Conservation (phyloP, 2,329 filamentous ascomycete species). For the Hypocreales sp. region DNA sequence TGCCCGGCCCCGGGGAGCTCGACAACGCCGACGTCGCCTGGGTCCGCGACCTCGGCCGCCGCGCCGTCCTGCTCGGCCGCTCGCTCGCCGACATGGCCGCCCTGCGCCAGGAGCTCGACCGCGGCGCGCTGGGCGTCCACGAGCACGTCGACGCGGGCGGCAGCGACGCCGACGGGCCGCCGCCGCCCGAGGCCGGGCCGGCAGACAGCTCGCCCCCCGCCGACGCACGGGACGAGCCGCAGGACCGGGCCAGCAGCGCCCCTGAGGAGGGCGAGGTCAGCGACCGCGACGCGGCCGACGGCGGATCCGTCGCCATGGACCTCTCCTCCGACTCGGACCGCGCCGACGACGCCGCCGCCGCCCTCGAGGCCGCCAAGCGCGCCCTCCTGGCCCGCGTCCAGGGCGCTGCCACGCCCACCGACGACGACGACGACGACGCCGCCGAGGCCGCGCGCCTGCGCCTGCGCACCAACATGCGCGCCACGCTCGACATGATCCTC, state of each 20-base stretch:
- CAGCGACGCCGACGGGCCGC: neutral
- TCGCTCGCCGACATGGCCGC: constrained; percentile 37
- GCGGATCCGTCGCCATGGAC: constrained; percentile 27
- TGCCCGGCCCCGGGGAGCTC: constrained; percentile 61
- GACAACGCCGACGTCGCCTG: constrained; percentile 60
- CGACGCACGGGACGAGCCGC: constrained; percentile 1
- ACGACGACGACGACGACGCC: constrained; percentile 11
- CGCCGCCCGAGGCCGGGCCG: neutral
- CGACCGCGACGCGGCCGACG: constrained; percentile 4
- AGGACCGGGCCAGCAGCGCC: too few relatives aligned
- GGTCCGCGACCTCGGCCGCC: constrained; percentile 65
- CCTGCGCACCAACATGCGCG: constrained; percentile 37
- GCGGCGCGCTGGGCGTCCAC: constrained; percentile 21
- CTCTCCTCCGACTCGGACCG: constrained; percentile 17
- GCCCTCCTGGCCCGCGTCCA: constrained; percentile 31
- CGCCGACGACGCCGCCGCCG: constrained; percentile 14
- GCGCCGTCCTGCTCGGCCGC: constrained; percentile 47
- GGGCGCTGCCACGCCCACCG: constrained; percentile 8
- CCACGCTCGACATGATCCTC: constrained; percentile 84
- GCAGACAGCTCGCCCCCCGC: constrained; percentile 2
- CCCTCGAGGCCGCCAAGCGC: constrained; percentile 31
- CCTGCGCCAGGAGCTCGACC: constrained; percentile 25
- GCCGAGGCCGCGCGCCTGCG: constrained; percentile 14
- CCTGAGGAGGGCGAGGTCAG: neutral
- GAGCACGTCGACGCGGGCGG: constrained; percentile 2